phyloP scores from a whole-genome alignment of 2,329 filamentous ascomycete species.

The Aureobasidium sp. region DNA sequence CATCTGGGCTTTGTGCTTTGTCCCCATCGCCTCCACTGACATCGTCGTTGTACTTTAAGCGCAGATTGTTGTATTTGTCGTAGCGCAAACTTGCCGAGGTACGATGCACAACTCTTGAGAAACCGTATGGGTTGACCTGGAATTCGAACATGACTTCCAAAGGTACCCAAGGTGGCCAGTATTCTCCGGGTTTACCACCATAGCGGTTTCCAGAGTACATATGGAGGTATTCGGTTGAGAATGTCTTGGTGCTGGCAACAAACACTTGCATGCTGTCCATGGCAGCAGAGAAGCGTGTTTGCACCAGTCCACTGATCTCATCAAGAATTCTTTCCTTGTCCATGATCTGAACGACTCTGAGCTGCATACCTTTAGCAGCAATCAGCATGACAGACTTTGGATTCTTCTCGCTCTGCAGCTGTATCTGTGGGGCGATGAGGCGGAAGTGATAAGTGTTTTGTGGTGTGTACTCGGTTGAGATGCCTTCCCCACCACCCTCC shows the following conservation, averaged over 20 bases:
- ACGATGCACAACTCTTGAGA: slow-evolving; percentile 92
- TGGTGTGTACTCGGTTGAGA: slow-evolving; percentile 79
- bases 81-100: slow-evolving; percentile 91
- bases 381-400: slow-evolving; percentile 94
- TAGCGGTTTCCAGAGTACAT: slow-evolving; percentile 94
- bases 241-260: slow-evolving; percentile 87
- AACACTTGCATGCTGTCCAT: slow-evolving; percentile 99
- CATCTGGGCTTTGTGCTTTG: slow-evolving; percentile 34
- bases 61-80: slow-evolving; percentile 96
- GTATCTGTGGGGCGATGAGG: slow-evolving; percentile 93
- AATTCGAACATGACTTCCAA: slow-evolving; percentile 99
- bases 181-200: slow-evolving; percentile 72
- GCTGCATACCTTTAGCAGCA: slow-evolving; percentile 94
- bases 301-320: slow-evolving; percentile 88
- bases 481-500: slow-evolving; percentile 57
- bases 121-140: slow-evolving; percentile 87
- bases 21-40: slow-evolving; percentile 59
- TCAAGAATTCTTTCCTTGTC: slow-evolving; percentile 90
- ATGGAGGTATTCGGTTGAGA: slow-evolving; percentile 74
- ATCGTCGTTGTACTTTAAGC: slow-evolving; percentile 94
- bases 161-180: slow-evolving; percentile 97
- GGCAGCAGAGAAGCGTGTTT: slow-evolving; percentile 84
- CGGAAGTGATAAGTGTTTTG: slow-evolving; percentile 93
- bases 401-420: slow-evolving; percentile 97
- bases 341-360: slow-evolving; percentile 97